Base-by-base conservation (phyloP, 2,329 filamentous ascomycete species). In the Dissoconium aciculare region DNA sequence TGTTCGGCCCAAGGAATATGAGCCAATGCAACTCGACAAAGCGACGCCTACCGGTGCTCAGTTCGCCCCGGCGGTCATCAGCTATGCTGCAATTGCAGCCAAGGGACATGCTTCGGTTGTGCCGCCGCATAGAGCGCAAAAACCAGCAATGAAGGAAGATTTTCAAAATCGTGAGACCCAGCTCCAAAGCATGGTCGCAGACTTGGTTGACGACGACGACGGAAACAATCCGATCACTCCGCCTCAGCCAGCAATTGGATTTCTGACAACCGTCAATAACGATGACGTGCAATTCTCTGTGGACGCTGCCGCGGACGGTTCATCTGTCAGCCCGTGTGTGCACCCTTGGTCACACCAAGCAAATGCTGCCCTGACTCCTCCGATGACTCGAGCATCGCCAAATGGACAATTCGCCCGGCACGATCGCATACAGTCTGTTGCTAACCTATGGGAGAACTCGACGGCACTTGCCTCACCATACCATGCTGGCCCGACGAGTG, bases 101-200 rank as follows among this genome's bases (percentile, higher is more conserved):
- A 49, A 41, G 17, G 39, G 36, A 15, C 38, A 41, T 19, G 38
- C 40, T 10, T 35, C 39, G 12, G 34, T 35, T 27, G 29, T 34
- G 10, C 43, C 31, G 16, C 30, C 35, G 16, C 19, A 23, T 23
- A 8, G 19, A 8, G 8, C 19, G 19, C 8, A 23, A 23, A 36
- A 41, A 21, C 33, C 29, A 11, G 37, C 28, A 31, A 29, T 36
- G 17, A 26, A 25, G 16, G 40, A 38, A 27, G 21, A 28, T 17
- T 34, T 35, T 27, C 15, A 36, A 12, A 35, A 42, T 14, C 46
- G 42, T 15, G 64, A 67, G 34, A 56, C 54, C n/a, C 61, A 62
- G 14, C 64, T 71, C 55, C 60, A 60, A 37, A 60, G 59, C 6
- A 72, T 73, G 69, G 69, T 74, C 10, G 66, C 73, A 40, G 58